Base-by-base conservation (phyloP, 768 basidiomycete species). In the Boletellus sp. region DNA sequence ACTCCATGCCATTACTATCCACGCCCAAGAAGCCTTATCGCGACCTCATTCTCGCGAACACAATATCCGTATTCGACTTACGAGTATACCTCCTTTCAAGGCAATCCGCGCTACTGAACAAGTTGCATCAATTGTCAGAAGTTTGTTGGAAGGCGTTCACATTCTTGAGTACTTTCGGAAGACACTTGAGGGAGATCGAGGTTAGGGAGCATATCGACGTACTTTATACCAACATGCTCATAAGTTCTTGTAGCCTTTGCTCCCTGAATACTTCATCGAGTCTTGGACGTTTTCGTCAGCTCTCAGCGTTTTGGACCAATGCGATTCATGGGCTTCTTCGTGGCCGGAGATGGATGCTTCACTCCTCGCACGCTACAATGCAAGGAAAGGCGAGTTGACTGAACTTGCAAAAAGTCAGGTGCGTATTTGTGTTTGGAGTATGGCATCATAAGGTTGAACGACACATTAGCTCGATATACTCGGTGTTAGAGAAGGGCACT, bases 211-310 rank as follows among this genome's bases (percentile, higher is more conserved):
- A 20, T 20, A 23, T 48, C 15, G 11, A 37, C 34, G 23, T 54
- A 45, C 23, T 19, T 31, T 35, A 28, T 47, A 55, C 31, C 39
- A 33, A 46, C 6, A 44, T 41, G 26, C 64, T 70, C 42, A 68
- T 45, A 41, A 52, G 28, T 39, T 53, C 49, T 55, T 42, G 16
- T 51, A 84, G 80, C 64, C 60, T 31, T 75, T 72, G 4, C 71
- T 88, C 20, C 78, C 87, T 0, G 71, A 73, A 16, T 80, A 85
- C 61, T 96, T 95, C 64, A 74, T 96, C 31, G 90, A 96, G 63
- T 86, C 90, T 0, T 99, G 96, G 96, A 86, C 80, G 31, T 97
- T 92, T 68, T 91, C 89, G 16, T 91, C 94, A 0, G 84, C 91
- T 17, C 74, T 94, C 38, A 90, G 85, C 54, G 83, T 87, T 38